phyloP scores from a whole-genome alignment of 208 protist species.

The Naegleria lovaniensis region DNA sequence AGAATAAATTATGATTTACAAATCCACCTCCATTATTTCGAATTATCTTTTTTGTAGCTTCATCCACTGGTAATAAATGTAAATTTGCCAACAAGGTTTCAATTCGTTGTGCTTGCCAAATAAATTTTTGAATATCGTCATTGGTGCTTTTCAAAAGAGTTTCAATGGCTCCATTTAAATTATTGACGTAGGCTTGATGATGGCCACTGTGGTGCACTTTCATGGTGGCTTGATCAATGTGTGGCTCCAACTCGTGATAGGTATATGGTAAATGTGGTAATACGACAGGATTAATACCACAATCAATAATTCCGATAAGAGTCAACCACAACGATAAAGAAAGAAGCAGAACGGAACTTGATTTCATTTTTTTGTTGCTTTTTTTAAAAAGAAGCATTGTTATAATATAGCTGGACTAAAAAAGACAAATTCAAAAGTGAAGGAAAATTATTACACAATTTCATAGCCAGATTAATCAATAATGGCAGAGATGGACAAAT shows the following conservation, averaged over 20 bases:
- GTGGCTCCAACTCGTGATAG: not conserved
- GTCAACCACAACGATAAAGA: too few relatives aligned
- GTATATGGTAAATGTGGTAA: not conserved
- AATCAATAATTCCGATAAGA: too few relatives aligned
- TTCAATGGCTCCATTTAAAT: not conserved
- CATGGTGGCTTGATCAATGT: not conserved
- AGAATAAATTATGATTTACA: conserved; percentile 17
- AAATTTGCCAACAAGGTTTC: not conserved
- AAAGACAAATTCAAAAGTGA: too few relatives aligned
- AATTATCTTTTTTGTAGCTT: not conserved
- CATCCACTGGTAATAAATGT: not conserved
- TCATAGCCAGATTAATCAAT: not conserved
- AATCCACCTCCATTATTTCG: conserved; percentile 6
- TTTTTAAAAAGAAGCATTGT: too few relatives aligned
- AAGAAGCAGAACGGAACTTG: too few relatives aligned
- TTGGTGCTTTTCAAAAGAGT: not conserved
- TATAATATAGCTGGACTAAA: too few relatives aligned
- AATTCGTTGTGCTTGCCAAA: not conserved
- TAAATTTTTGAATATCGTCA: not conserved
- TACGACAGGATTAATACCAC: not conserved
- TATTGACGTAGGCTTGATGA: conserved; percentile 7
- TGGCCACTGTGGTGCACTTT: not conserved
- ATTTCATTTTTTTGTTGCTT: too few relatives aligned
- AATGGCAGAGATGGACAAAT: not conserved
- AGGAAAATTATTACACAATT: too few relatives aligned